phyloP scores from a whole-genome alignment of 192 early-diverging fungal species.

The Powellomyces hirtus region DNA sequence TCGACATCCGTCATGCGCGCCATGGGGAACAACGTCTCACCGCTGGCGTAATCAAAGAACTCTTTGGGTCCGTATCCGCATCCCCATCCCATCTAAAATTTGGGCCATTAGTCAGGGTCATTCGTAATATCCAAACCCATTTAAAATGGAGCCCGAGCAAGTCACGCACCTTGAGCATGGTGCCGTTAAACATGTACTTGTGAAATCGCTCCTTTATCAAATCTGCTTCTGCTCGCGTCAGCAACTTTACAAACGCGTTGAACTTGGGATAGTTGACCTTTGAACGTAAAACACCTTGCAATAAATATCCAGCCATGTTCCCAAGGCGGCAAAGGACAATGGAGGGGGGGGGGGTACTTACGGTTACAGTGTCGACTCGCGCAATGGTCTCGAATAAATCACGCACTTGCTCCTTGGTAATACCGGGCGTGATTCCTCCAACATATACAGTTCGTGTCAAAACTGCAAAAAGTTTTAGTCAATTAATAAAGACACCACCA shows the following conservation, averaged over 20 bases:
- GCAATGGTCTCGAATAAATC: slow-evolving; percentile 40
- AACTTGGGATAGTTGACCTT: slow-evolving; percentile 52
- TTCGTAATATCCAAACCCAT: too few species aligned
- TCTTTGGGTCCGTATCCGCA: slow-evolving; percentile 57
- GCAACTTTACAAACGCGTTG: slow-evolving; percentile 51
- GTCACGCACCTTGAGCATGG: slow-evolving; percentile 41
- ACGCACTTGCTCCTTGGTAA: slow-evolving; percentile 41
- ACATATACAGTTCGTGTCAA: slow-evolving; percentile 54
- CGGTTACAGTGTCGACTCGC: slow-evolving; percentile 49
- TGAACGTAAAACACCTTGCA: background rate
- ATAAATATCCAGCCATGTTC: too few species aligned
- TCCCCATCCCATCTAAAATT: slow-evolving; percentile 53
- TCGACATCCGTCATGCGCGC: slow-evolving; percentile 44
- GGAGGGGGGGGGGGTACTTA: too few species aligned
- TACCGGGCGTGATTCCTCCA: slow-evolving; percentile 34
- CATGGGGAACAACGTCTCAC: slow-evolving; percentile 44
- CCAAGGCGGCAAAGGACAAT: too few species aligned
- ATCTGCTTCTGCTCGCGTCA: slow-evolving; percentile 50
- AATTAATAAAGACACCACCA: background rate
- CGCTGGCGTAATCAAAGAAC: slow-evolving; percentile 45
- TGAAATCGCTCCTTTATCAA: slow-evolving; percentile 35
- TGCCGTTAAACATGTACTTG: slow-evolving; percentile 24
- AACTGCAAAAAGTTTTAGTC: slow-evolving; percentile 23
- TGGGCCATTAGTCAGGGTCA: too few species aligned
- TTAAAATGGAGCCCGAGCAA: too few species aligned